phyloP scores from a whole-genome alignment of 2,329 filamentous ascomycete species.

The Arthrinium puccinioides region DNA sequence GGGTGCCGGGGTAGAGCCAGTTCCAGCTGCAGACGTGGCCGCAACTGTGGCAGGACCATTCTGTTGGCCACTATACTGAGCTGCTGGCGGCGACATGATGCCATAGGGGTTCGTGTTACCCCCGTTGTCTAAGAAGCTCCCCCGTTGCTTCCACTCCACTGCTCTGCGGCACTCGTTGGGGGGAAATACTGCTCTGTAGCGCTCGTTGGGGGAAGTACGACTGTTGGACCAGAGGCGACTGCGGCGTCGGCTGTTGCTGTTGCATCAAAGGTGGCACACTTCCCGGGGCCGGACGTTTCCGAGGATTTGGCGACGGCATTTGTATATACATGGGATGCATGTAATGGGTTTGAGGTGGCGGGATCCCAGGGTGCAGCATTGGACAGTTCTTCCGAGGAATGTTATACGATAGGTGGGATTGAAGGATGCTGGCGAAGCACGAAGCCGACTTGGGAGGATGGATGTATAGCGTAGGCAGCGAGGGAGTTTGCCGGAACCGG shows the following conservation, averaged over 20 bases:
- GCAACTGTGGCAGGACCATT: constrained; percentile 20
- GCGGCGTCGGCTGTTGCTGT: constrained; percentile 33
- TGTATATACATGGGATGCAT: constrained; percentile 3
- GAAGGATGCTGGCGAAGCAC: too few relatives aligned
- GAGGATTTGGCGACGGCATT: constrained; percentile 18
- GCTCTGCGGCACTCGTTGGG: constrained; percentile 29
- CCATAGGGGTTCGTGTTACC: constrained; percentile 25
- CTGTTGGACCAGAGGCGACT: too few relatives aligned
- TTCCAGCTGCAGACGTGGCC: constrained; percentile 13
- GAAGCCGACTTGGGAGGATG: too few relatives aligned
- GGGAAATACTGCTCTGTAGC: too few relatives aligned
- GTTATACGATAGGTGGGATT: too few relatives aligned
- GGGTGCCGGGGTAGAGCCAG: constrained; percentile 17
- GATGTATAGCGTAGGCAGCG: too few relatives aligned
- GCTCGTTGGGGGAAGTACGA: too few relatives aligned
- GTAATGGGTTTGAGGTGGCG: constrained; percentile 1
- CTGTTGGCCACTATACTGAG: too few relatives aligned
- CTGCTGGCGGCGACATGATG: constrained; percentile 20
- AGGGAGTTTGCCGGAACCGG: too few relatives aligned
- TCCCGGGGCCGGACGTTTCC: constrained; percentile 25
- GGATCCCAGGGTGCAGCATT: constrained; percentile 4
- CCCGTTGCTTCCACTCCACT: constrained; percentile 40
- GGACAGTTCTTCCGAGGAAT: too few relatives aligned
- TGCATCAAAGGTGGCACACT: constrained; percentile 16
- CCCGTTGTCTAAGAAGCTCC: constrained; percentile 24